Evolutionary conservation across 257 asterid species (phyloP).

Genomic region (Galeopsis tetrahit): DNA sequence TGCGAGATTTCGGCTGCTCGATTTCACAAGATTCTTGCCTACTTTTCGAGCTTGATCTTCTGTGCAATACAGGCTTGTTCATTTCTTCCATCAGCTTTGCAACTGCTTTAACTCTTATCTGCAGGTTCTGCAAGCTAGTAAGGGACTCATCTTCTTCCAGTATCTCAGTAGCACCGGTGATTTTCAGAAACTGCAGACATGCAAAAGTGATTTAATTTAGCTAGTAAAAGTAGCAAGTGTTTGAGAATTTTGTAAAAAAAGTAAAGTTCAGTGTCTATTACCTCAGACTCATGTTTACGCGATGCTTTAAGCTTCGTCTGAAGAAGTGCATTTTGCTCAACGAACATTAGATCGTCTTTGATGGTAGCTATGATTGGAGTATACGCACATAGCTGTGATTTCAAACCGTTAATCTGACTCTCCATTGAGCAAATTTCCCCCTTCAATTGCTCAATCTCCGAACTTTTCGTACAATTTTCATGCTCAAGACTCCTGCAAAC

Average conservation of each 20-base stretch:
- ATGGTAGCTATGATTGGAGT: constrained; percentile 68
- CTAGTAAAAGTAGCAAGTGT: no score
- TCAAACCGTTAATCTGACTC: constrained; percentile 58
- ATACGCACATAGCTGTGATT: constrained; percentile 61
- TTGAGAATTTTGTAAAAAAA: no score
- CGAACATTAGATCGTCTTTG: constrained; percentile 64
- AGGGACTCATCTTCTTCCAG: constrained; percentile 45
- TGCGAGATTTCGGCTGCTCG: constrained; percentile 53
- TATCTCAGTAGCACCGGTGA: constrained; percentile 35
- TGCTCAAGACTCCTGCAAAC: constrained; percentile 55
- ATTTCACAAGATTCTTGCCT: constrained; percentile 46
- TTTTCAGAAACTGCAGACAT: constrained; percentile 52
- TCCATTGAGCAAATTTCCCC: constrained; percentile 63
- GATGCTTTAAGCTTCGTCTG: constrained; percentile 49
- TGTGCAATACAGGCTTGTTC: constrained; percentile 44
- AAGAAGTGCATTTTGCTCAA: constrained; percentile 71
- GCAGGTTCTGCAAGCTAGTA: constrained; percentile 58
- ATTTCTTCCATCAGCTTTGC: constrained; percentile 61
- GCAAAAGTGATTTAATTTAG: background rate
- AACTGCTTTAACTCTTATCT: constrained; percentile 60
- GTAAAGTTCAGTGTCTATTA: constrained; percentile 23
- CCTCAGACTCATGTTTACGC: constrained; percentile 57
- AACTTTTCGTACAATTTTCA: constrained; percentile 52
- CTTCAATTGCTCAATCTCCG: constrained; percentile 68
- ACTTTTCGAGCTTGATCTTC: constrained; percentile 39